Percentiles rank a stretch among this genome's conserved stretches.
phyloP scores from a whole-genome alignment of 805 yeast genomes.

The Metschnikowia proteae region DNA sequence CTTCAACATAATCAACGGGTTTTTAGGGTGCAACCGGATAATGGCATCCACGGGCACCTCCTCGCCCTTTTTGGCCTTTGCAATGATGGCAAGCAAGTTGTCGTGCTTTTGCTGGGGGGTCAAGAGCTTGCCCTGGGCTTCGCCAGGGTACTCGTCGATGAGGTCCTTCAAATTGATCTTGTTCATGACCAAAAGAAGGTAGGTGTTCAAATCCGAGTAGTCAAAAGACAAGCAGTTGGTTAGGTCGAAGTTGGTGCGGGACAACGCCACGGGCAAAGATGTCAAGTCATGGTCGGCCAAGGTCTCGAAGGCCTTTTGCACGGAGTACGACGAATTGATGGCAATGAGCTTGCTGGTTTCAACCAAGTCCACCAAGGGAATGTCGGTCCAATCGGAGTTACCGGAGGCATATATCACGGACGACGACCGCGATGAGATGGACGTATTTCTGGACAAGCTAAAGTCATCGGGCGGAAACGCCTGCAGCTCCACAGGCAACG shows the following conservation, averaged over 20 bases:
- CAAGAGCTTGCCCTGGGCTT: conserved; percentile 17
- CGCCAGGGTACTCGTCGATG: conserved; percentile 26
- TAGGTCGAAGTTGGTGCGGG: conserved; percentile 40
- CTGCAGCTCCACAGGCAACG: conserved; percentile 37
- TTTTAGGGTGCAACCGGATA: conserved; percentile 77
- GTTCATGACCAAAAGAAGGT: conserved; percentile 78
- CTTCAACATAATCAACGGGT: conserved; percentile 76
- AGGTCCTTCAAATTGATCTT: conserved; percentile 46
- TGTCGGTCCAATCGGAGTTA: conserved; percentile 63
- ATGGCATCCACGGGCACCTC: conserved; percentile 91
- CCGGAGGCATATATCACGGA: conserved; percentile 13
- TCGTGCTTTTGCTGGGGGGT: conserved; percentile 32
- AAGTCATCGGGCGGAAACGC: conserved; percentile 34
- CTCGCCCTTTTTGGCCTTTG: conserved; percentile 77
- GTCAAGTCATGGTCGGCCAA: conserved; percentile 71
- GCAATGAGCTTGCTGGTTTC: conserved; percentile 74
- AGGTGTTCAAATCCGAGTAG: conserved; percentile 85
- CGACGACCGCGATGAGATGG: conserved; percentile 18
- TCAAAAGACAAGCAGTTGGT: conserved; percentile 78
- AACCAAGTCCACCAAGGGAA: conserved; percentile 67
- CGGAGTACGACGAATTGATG: conserved; percentile 63
- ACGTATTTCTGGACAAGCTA: conserved; percentile 36
- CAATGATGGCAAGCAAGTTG: conserved; percentile 40
- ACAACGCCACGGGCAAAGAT: conserved; percentile 66
- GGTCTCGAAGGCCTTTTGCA: conserved; percentile 84